These are phyloP conservation scores for Nidula niveotomentosa DNA, from an alignment of 1,284 basidiomycete species.

Conservation along the genomic window DNA sequence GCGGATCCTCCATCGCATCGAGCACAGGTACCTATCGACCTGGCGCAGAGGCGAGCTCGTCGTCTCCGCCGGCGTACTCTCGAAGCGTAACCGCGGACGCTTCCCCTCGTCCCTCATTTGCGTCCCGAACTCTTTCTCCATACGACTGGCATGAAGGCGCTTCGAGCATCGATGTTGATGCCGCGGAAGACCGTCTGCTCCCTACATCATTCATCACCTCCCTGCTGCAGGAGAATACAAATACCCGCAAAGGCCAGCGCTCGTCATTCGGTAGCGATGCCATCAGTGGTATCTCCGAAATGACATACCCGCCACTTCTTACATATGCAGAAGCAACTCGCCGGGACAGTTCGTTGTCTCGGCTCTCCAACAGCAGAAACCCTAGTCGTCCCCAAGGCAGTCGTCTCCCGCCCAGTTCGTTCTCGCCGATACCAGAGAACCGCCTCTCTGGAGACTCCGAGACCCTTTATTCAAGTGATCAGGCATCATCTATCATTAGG, in stretches of 20 bases:
- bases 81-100: not conserved
- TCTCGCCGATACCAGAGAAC: conserved; percentile 24
- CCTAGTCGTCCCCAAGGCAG: conserved; percentile 21
- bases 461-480: conserved; percentile 25
- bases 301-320: conserved; percentile 46
- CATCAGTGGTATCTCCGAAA: conserved; percentile 48
- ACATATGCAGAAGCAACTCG: conserved; percentile 8
- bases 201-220: conserved; percentile 62
- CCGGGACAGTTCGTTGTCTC: conserved; percentile 7
- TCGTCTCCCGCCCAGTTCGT: conserved; percentile 32
- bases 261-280: conserved; percentile 34
- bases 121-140: conserved; percentile 28
- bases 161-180: conserved; percentile 55
- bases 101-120: conserved; percentile 10
- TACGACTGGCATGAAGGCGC: conserved; percentile 63
- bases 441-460: conserved; percentile 21
- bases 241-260: conserved; percentile 23
- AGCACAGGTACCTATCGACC: not conserved
- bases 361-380: conserved; percentile 4
- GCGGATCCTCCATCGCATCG: conserved; percentile 2
- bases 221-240: conserved; percentile 44
- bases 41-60: too few relatives aligned
- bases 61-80: not conserved
- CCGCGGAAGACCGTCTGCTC: conserved; percentile 54
- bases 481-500: conserved; percentile 18